Conservation (phyloP, 768 basidiomycete species). For the Tricholoma sp. region DNA sequence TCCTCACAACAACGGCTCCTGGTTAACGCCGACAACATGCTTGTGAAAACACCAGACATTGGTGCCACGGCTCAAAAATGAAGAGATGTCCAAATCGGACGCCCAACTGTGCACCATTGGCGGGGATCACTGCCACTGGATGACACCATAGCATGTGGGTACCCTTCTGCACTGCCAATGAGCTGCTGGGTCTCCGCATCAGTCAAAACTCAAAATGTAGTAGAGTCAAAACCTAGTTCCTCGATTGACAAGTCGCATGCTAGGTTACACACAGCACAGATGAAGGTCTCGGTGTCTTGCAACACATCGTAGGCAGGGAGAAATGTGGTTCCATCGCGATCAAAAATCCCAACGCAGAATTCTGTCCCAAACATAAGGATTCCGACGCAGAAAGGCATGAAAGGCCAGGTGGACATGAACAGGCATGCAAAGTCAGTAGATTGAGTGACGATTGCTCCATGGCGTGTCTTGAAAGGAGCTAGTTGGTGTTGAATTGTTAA, state of each 20-base stretch:
- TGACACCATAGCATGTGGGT: conserved; percentile 5
- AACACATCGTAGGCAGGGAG: conserved; percentile 21
- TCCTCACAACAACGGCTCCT: not conserved
- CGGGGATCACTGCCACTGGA: conserved; percentile 4
- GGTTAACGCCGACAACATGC: too few relatives aligned
- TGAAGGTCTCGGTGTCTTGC: conserved; percentile 15
- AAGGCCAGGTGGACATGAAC: too few relatives aligned
- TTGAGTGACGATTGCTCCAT: too few relatives aligned
- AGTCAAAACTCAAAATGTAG: conserved; percentile 8
- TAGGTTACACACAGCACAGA: conserved; percentile 16
- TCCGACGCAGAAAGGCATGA: conserved; percentile 24
- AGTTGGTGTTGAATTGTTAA: too few relatives aligned
- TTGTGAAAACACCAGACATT: too few relatives aligned
- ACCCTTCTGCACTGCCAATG: not conserved
- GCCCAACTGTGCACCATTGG: conserved; percentile 15
- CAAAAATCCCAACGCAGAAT: conserved; percentile 22
- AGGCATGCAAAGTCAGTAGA: too few relatives aligned
- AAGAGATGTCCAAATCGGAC: conserved; percentile 15
- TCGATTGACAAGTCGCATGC: conserved; percentile 4
- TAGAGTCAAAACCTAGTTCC: conserved; percentile 17
- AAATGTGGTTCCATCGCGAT: conserved; percentile 22
- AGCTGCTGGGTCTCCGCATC: not conserved
- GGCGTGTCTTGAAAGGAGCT: too few relatives aligned
- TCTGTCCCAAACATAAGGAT: conserved; percentile 19
- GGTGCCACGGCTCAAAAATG: conserved; percentile 15